Evolutionary conservation across 1,139 yeast genomes (phyloP).

Genomic region (Yamadazyma spencermartinsiae): DNA sequence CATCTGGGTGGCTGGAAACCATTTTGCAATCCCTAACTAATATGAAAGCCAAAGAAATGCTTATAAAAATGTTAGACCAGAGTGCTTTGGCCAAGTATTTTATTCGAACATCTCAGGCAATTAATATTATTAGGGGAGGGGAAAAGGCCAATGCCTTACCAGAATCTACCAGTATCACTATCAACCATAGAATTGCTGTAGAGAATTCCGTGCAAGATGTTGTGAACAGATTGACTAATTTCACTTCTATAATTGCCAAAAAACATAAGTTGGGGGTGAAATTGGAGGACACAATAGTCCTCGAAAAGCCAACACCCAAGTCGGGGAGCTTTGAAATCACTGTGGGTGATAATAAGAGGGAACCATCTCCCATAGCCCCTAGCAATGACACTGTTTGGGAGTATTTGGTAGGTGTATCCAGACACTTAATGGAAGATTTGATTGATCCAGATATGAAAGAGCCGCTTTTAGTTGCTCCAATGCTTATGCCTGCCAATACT

Average conservation of each 20-base stretch:
- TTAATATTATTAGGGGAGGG: conserved; percentile 35
- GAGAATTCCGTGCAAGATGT: conserved; percentile 27
- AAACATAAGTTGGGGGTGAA: conserved; percentile 14
- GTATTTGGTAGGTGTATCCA: conserved; percentile 52
- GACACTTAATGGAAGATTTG: conserved; percentile 53
- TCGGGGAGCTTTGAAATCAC: neutral
- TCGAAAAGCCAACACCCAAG: conserved; percentile 28
- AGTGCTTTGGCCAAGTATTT: conserved; percentile 27
- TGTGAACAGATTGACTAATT: conserved; percentile 20
- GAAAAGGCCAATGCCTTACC: conserved; percentile 40
- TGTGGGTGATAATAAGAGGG: conserved; percentile 12
- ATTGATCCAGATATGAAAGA: conserved; percentile 13
- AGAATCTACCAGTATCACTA: conserved; percentile 26
- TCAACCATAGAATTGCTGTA: conserved; percentile 35
- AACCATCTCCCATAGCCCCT: conserved; percentile 61
- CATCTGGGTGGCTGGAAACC: conserved; percentile 15
- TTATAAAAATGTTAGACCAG: conserved; percentile 21
- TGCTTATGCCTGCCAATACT: conserved; percentile 34
- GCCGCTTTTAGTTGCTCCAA: conserved; percentile 25
- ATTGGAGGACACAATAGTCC: conserved; percentile 26
- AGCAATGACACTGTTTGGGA: conserved; percentile 49
- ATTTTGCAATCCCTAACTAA: conserved; percentile 29
- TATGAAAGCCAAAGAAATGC: conserved; percentile 25
- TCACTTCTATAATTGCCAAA: conserved; percentile 29
- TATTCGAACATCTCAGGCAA: conserved; percentile 25